Base-by-base conservation (phyloP, 495 filamentous ascomycete genomes). In the Aspergillus homomorphus region DNA sequence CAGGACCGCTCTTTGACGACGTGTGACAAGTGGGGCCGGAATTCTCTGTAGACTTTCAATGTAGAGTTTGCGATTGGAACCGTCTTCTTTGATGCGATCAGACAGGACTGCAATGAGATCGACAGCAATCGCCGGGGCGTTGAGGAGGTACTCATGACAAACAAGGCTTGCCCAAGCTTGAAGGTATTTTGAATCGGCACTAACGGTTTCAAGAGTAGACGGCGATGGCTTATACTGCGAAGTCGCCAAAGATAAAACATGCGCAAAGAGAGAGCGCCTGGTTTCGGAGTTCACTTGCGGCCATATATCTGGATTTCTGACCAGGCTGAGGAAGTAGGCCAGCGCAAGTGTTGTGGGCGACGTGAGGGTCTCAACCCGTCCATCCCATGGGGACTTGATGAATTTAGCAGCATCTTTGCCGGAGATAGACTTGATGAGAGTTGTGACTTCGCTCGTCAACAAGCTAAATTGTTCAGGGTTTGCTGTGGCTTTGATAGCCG, bases 111-210 rank as follows among this genome's bases (percentile, higher is more conserved):
- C 56, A 20, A 68, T 63, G 28, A 79, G 33, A 53, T 77, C 75
- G 19, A 61, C 57, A 10, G 71, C 70, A 51, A 79, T 65, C 12
- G 52, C 58, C 14, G 74, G 74, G 3, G 68, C 64, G 26, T 67
- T 71, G 33, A 76, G 68, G 41, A 79, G 67, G 53, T 79, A 79
- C 44, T 79, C 77, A 44, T 78, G 72, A 26, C 73, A 78, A 4
- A 75, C 69, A 18, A 79, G 56, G 53, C 70, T 71, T n/a, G 69
- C 64, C 77, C 77, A 79, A 8, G 69, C 68, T 51, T 78, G 74
- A 24, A 76, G 60, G 58, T 76, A 75, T 24, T 66, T 67, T 22
- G 72, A 69, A 48, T 69, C 62, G 24, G 65, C 57, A 1, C 68
- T 58, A 22, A 61, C 58, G 14, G 59, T 66, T 30, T 77, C 72